These are phyloP conservation scores for Chlorella sp. DNA, from an alignment of 139 green algal species.

Conservation along the genomic window DNA sequence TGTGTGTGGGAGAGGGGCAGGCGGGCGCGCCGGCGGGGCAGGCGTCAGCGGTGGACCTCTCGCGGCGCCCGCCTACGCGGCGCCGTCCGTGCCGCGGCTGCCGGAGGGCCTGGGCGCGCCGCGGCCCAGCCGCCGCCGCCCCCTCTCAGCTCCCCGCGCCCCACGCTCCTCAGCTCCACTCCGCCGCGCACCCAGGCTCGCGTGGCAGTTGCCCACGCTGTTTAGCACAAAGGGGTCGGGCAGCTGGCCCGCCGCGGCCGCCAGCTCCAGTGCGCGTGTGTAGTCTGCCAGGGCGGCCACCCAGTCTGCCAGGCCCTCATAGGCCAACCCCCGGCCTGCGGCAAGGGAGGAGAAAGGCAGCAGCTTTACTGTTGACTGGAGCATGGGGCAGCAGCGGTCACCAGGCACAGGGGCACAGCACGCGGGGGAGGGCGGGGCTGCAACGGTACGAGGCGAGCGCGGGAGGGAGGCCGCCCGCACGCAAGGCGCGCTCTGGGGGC, in stretches of 20 bases:
- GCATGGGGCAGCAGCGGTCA: too few species aligned
- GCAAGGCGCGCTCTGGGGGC: too few species aligned
- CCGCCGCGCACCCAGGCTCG: constrained; percentile 59
- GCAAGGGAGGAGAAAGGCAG: too few species aligned
- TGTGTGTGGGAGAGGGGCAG: not conserved
- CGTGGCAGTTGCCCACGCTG: constrained; percentile 76
- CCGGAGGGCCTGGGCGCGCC: not conserved
- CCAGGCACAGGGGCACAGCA: too few species aligned
- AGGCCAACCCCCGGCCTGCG: constrained; percentile 67
- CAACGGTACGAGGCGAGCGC: too few species aligned
- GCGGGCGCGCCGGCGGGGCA: not conserved
- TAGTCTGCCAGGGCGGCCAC: constrained; percentile 71
- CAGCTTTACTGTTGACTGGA: too few species aligned
- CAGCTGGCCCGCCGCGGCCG: constrained; percentile 21
- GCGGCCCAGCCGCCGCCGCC: too few species aligned
- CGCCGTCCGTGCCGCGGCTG: not conserved
- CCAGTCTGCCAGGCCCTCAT: constrained; percentile 79
- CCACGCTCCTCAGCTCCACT: too few species aligned
- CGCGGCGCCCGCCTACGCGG: not conserved
- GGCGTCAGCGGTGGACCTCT: not conserved
- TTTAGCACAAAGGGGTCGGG: constrained; percentile 82
- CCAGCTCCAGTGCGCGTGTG: constrained; percentile 43
- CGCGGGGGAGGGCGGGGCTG: too few species aligned
- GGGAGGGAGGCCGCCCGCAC: too few species aligned
- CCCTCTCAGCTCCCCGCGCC: too few species aligned